Base-by-base conservation (phyloP, 73 alveolate genomes). In the Paramecium biaurelia region DNA sequence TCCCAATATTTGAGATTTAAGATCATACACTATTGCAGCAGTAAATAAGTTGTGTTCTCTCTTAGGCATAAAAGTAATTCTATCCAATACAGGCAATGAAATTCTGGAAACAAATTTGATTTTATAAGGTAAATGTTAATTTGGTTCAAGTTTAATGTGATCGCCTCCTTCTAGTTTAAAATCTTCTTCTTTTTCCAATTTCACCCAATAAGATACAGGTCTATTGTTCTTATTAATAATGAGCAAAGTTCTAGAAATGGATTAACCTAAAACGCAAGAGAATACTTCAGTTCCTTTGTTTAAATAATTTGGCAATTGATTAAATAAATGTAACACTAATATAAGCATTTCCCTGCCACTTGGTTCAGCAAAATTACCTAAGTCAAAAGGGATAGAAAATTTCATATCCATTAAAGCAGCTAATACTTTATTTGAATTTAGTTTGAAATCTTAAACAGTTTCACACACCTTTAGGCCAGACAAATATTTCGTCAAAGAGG, bases 21-120 rank as follows among this genome's bases (percentile, higher is more conserved):
- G 92, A 92, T 98, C 99, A 92, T 96, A 98, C 32, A 98, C 99
- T 89, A 98, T 94, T 8, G 99, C 99, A 9, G 99, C 99, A 14
- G 99, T 99, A 88, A 97, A 97, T 11, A 95, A 95, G 68, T 96
- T 95, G 82, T 99, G 97, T 63, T 98, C 99, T 49, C 97, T 95
- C 67, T 89, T 89, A 79, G 96, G 96, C 82, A 98, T 98, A 86
- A 98, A 98, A 59, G 96, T 97, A 20, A 98, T 89, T 92, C 97
- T 97, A 34, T 99, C 99, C 18, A 86, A 85, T 6, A 97, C 99
- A 20, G 98, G 97, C 2, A 92, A 95, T 2, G 99, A 96, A 45
- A 98, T 96, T 89, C 99, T 70, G 9, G 97, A 70, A 85, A 96
- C 96, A 95, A 98, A 98, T 70, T 95, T 96, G 10, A 98, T 95